Conservation (phyloP, 208 protist genomes). For the Crithidia bombi region DNA sequence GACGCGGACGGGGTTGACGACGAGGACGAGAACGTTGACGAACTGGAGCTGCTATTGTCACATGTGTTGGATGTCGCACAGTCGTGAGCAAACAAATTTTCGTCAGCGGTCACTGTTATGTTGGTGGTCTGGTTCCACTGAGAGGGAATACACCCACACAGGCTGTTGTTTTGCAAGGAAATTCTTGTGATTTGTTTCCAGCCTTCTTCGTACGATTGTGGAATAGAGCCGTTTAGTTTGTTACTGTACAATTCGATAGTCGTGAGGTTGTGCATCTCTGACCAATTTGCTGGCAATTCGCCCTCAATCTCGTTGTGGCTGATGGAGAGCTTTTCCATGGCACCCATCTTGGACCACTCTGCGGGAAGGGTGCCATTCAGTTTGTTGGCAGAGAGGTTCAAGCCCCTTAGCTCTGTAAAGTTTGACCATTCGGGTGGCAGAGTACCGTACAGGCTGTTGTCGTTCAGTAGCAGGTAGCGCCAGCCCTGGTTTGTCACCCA, state of each 20-base stretch:
- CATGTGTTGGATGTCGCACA: constrained; percentile 3
- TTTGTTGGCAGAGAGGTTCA: constrained; percentile 10
- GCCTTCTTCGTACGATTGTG: not conserved
- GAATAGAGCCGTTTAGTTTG: constrained; percentile 1
- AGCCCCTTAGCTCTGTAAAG: not conserved
- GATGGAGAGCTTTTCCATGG: constrained; percentile 11
- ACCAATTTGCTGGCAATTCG: constrained; percentile 9
- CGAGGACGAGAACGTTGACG: not conserved
- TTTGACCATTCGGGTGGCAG: constrained; percentile 1
- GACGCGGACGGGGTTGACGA: too few species aligned
- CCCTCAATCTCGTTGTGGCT: constrained; percentile 13
- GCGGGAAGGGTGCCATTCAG: constrained; percentile 18
- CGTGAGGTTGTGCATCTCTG: not conserved
- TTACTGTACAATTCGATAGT: constrained; percentile 3
- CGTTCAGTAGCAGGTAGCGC: constrained; percentile 12
- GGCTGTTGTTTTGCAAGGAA: not conserved
- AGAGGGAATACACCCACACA: constrained; percentile 5
- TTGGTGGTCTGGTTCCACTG: not conserved
- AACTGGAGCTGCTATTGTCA: not conserved
- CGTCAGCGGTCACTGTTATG: not conserved
- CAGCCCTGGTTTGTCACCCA: not conserved
- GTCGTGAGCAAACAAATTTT: not conserved
- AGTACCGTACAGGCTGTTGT: constrained; percentile 3
- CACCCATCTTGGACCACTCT: constrained; percentile 17
- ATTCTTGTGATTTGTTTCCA: not conserved